Base-by-base conservation (phyloP, 192 early-diverging fungal species). In the Geranomyces variabilis region DNA sequence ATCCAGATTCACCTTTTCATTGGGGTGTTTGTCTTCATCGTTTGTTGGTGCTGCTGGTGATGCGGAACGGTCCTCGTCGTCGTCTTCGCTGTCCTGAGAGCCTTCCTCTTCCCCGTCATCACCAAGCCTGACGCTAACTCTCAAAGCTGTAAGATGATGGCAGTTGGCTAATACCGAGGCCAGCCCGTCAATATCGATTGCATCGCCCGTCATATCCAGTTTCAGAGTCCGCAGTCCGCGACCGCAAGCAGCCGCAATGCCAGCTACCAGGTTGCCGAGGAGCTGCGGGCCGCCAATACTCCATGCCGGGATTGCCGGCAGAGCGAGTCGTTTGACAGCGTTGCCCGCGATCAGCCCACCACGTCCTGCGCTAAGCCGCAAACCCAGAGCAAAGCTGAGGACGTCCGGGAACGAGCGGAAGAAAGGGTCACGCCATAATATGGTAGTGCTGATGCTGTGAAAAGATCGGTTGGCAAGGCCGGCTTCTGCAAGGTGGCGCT, bases 281-380 rank as follows among this genome's bases (percentile, higher is more conserved):
- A 64, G 15, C 21, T 31, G 63, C n/a, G 63, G 41, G 34, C 63
- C 63, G 34, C 63, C 63, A 19, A 64, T 29, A 21, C 41, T 64
- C 63, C 63, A 64, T 21, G 21, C 19, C 14, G 63, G 63, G 28
- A 17, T 43, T n/a, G 43, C n/a, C 15, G 63, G 63, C 41, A 64
- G 63, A 21, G 4, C n/a, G 3, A 64, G 28, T 21, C 63, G 2
- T 29, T 29, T 64, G n/a, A 64, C 63, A 13, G 14, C 28, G 43
- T 41, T 13, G 6, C 63, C 63, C 43, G 41, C 28, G 15, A 3
- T 36, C n/a, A 44, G 12, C 43, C 21, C 63, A 8, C 17, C 43
- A 7, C 58, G 15, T 8, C 24, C 58, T 33, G 17, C 58, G 58
- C 41, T 64, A 31, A 31, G 28, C 29, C 22, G 17, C 12, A 64